Percentiles rank a stretch among this genome's conserved stretches.
These are phyloP conservation scores for Flaveria ramosissima DNA, from an alignment of 129 eudicot species.

Conservation along the genomic window DNA sequence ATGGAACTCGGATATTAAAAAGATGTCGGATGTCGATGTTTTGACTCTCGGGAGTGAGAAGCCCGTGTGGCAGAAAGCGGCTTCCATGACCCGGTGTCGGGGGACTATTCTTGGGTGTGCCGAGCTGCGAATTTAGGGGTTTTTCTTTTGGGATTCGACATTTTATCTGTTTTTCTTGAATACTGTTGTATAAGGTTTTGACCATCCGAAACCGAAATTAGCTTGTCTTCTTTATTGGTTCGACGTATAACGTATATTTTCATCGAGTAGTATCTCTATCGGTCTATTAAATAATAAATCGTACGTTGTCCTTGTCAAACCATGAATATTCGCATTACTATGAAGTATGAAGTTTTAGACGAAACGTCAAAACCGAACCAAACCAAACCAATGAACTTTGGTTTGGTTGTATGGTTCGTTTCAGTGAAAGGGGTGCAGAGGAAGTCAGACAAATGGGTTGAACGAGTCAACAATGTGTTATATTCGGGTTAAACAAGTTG, in stretches of 20 bases:
- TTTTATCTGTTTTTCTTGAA: background rate
- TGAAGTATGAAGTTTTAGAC: background rate
- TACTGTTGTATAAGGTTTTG: slow-evolving; percentile 1
- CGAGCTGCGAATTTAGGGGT: slow-evolving; percentile 65
- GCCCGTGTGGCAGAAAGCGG: slow-evolving; percentile 70
- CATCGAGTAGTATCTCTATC: background rate
- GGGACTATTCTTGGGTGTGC: slow-evolving; percentile 92
- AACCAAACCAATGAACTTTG: background rate
- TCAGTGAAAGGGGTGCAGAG: too few species aligned
- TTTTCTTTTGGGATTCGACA: background rate
- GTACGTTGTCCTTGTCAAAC: background rate
- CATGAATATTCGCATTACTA: too few species aligned
- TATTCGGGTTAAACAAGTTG: too few species aligned
- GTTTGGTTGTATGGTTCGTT: too few species aligned
- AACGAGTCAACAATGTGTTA: too few species aligned
- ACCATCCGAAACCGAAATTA: background rate
- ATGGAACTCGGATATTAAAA: slow-evolving; percentile 69
- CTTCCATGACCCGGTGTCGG: slow-evolving; percentile 75
- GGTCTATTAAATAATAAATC: background rate
- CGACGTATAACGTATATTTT: background rate
- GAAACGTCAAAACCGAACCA: background rate
- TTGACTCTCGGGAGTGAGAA: slow-evolving; percentile 79
- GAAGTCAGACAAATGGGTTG: too few species aligned
- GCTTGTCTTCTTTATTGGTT: background rate
- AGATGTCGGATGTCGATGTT: slow-evolving; percentile 73